These are phyloP conservation scores for Allium sativum DNA, from an alignment of 106 monocot genomes.

Conservation along the genomic window DNA sequence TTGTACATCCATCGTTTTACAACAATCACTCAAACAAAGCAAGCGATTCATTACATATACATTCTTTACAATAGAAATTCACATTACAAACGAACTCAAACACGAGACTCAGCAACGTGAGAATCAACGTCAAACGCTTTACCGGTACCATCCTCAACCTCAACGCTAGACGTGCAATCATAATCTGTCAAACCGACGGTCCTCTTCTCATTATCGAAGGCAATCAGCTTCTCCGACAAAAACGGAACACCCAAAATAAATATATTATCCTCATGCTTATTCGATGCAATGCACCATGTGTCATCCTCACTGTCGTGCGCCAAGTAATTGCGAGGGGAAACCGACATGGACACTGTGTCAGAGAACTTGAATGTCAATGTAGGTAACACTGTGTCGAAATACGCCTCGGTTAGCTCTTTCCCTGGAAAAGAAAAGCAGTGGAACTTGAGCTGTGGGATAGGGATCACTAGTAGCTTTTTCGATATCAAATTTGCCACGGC, in stretches of 20 bases:
- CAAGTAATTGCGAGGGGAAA: not conserved
- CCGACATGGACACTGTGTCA: not conserved
- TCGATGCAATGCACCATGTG: not conserved
- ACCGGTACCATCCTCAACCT: not conserved
- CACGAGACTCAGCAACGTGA: not conserved
- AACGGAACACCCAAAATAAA: constrained; percentile 30
- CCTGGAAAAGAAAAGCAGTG: not conserved
- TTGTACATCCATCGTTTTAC: no score
- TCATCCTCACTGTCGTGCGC: not conserved
- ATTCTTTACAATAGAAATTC: no score
- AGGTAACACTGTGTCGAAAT: not conserved
- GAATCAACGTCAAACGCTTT: not conserved
- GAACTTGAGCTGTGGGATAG: no score
- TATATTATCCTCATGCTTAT: not conserved
- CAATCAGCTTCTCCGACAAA: constrained; percentile 45
- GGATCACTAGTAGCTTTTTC: no score
- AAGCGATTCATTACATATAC: no score
- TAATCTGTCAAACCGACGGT: constrained; percentile 57
- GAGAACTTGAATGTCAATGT: not conserved
- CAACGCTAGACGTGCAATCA: constrained; percentile 19
- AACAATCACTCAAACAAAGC: no score
- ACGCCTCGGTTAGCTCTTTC: not conserved
- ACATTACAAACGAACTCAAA: no score
- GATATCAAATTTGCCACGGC: not conserved
- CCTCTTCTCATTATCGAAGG: constrained; percentile 55